Percentiles rank a stretch among this genome's conserved stretches.
Conservation (phyloP, 768 basidiomycete species). For the Suillus paluster region DNA sequence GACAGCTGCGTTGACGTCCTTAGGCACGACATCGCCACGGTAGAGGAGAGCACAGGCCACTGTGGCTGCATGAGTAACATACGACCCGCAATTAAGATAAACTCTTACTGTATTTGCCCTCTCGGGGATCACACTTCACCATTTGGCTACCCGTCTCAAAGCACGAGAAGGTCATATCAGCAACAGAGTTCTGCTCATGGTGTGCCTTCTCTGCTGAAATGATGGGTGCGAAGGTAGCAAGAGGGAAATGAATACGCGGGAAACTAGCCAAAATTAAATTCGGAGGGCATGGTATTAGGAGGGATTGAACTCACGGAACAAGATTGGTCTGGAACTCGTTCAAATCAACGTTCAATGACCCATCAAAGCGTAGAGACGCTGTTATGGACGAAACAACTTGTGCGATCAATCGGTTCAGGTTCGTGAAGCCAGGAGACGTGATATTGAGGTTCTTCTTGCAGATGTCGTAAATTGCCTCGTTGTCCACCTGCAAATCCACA, state of each 20-base stretch:
- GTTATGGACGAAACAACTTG: constrained; percentile 99
- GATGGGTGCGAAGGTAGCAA: constrained; percentile 95
- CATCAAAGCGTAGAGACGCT: constrained; percentile 78
- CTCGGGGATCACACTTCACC: constrained; percentile 79
- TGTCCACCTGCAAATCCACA: constrained; percentile 59
- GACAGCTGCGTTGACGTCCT: constrained; percentile 78
- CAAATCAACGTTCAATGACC: constrained; percentile 70
- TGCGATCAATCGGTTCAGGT: constrained; percentile 96
- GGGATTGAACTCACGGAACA: constrained; percentile 74
- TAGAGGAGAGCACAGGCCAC: constrained; percentile 74
- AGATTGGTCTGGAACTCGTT: constrained; percentile 99
- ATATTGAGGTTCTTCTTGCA: constrained; percentile 92
- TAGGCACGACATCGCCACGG: constrained; percentile 79
- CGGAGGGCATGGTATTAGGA: constrained; percentile 2
- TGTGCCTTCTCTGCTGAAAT: constrained; percentile 92
- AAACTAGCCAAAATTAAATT: constrained; percentile 54
- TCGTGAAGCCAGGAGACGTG: constrained; percentile 85
- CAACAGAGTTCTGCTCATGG: constrained; percentile 97
- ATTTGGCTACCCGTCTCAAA: constrained; percentile 82
- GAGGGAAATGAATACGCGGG: constrained; percentile 98
- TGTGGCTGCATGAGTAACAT: constrained; percentile 21
- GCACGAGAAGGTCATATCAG: constrained; percentile 96
- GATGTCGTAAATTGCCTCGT: constrained; percentile 79
- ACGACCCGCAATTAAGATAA: neutral
- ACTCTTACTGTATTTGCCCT: constrained; percentile 73